Evolutionary conservation across 1,139 yeast genomes (phyloP).

Genomic region (Pichia sp.): DNA sequence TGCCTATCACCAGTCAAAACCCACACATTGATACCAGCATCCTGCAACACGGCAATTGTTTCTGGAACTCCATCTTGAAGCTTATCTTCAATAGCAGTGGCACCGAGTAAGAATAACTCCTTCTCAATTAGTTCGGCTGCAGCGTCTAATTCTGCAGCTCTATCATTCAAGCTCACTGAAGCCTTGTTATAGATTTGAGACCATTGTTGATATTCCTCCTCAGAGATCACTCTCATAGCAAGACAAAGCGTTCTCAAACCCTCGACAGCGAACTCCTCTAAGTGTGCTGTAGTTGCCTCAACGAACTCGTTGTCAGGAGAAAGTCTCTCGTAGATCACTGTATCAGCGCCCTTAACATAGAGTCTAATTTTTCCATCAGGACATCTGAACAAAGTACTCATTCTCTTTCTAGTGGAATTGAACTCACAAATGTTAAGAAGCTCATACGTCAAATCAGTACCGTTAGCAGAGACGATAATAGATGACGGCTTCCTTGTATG

Average conservation of each 20-base stretch:
- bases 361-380: constrained; percentile 90
- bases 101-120: constrained; percentile 78
- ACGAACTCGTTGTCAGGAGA: constrained; percentile 72
- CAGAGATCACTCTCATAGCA: constrained; percentile 76
- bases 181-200: constrained; percentile 61
- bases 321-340: constrained; percentile 84
- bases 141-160: constrained; percentile 73
- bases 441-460: constrained; percentile 55
- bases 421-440: constrained; percentile 90
- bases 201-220: constrained; percentile 70
- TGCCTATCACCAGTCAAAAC: constrained; percentile 97
- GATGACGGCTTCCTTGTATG: constrained; percentile 79
- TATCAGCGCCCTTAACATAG: constrained; percentile 97
- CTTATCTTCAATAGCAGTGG: constrained; percentile 97
- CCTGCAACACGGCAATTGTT: constrained; percentile 87
- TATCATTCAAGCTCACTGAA: constrained; percentile 68
- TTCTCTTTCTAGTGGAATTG: constrained; percentile 94
- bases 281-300: constrained; percentile 73
- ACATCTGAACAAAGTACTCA: constrained; percentile 91
- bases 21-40: constrained; percentile 97
- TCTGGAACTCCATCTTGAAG: constrained; percentile 98
- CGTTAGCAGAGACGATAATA: constrained; percentile 55
- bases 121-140: constrained; percentile 80
- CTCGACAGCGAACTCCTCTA: constrained; percentile 95
- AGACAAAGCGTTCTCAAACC: constrained; percentile 93